Evolutionary conservation across 2,329 filamentous ascomycete genomes (phyloP).

Genomic region (Neoscytalidium dimidiatum): DNA sequence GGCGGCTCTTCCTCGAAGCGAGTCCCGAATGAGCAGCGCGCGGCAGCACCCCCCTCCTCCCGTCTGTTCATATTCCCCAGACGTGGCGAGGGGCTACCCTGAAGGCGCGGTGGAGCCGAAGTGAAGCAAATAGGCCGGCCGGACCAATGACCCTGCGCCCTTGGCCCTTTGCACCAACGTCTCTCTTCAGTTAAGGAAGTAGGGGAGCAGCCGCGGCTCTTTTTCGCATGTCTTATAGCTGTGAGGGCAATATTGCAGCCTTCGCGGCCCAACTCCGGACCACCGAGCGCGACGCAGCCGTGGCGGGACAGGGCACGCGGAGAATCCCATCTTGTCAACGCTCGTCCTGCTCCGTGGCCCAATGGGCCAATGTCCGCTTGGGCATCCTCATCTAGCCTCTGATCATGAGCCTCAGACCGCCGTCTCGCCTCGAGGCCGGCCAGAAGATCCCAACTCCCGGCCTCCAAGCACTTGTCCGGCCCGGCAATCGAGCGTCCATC

Average conservation of each 20-base stretch:
- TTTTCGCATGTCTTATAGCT: background rate
- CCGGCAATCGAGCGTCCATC: background rate
- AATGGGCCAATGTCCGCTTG: background rate
- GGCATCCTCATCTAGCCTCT: background rate
- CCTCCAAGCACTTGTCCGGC: background rate
- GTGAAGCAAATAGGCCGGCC: background rate
- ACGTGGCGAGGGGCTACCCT: background rate
- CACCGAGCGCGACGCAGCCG: background rate
- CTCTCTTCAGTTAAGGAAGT: background rate
- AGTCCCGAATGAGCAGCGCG: background rate
- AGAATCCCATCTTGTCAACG: background rate
- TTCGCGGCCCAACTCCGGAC: background rate
- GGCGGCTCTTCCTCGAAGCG: constrained; percentile 10
- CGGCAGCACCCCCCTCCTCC: background rate
- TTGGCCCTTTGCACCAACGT: background rate
- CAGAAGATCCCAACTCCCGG: background rate
- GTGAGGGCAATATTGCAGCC: background rate
- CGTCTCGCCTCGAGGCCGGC: background rate
- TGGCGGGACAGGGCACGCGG: background rate
- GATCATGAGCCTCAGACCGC: background rate
- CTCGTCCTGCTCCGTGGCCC: no score
- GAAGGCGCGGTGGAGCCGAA: background rate
- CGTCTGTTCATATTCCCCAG: background rate
- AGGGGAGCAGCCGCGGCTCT: background rate
- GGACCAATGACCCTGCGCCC: background rate